Conservation (phyloP, 179 eudicot genomes). For the Actinidia arguta region DNA sequence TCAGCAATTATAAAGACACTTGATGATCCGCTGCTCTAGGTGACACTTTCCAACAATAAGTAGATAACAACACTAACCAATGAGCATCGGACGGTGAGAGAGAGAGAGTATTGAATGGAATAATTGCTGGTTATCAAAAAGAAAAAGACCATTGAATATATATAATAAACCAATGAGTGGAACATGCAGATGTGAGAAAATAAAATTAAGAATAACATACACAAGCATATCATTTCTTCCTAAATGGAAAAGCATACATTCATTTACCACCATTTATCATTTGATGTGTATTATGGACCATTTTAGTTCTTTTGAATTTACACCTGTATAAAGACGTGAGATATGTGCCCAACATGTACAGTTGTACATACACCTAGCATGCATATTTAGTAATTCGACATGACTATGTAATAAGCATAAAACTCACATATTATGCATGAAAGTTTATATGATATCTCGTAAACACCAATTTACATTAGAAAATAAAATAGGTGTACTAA, state of each 20-base stretch:
- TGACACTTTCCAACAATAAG: not conserved
- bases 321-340: not conserved
- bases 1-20: slow-evolving; percentile 1
- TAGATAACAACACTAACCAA: not conserved
- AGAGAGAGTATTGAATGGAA: not conserved
- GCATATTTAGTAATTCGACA: too few species aligned
- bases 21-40: not conserved
- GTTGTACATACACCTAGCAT: too few species aligned
- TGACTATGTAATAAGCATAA: too few species aligned
- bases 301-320: not conserved
- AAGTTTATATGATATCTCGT: too few species aligned
- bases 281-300: not conserved
- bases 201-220: not conserved
- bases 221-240: not conserved
- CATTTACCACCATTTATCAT: not conserved
- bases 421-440: too few species aligned
- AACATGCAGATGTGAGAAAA: not conserved
- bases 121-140: not conserved
- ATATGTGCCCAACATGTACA: too few species aligned
- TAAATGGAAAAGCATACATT: not conserved
- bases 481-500: too few species aligned
- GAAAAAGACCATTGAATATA: not conserved
- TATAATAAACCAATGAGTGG: not conserved
- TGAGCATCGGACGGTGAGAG: not conserved
- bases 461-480: too few species aligned